Evolutionary conservation across 192 early-diverging fungal species (phyloP), one percentile per base, ranked within the genome.

Genomic region (Coemansia sp.): DNA sequence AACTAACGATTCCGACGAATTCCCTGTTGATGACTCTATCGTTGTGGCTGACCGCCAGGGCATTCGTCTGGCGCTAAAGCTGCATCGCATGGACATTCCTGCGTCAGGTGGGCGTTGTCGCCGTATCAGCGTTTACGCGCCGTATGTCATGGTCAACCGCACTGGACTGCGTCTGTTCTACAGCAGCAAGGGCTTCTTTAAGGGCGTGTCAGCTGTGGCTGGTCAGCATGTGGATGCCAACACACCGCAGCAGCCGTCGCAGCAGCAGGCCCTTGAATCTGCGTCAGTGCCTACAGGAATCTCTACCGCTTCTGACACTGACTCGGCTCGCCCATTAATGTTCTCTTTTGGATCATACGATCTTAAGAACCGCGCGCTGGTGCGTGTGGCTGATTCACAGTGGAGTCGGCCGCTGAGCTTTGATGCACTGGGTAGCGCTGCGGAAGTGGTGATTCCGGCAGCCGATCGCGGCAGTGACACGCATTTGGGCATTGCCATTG

Each of bases 111-210:
- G 89, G 75, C 29, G 59, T 19, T 82, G 80, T 51, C 86, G 88
- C 22, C 94, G 90, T 51, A 90, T 96, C 66, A 92, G 88, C 71
- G 86, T 98, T n/a, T 96, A 90, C 84, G 87, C 89, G 57, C 95
- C 96, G 5, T 97, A 98, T 67, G 87, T 96, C 1, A 87, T 98
- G 71, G 72, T 98, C 55, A 98, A 98, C 80, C 93, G 95, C 70
- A 93, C 95, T 4, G 93, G 94, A 1, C 67, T 94, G 31, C 83
- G 87, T 31, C 84, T 97, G 39, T 66, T 76, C 6, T 93, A 93
- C 82, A 92, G 86, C 57, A 84, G 91, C 51, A 91, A 93, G 63
- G 90, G 91, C 8, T 76, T 94, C 27, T 89, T 97, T 83, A 87
- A 89, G 70, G 83, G 88, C 31, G 76, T 90, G 2, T 80, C 90